phyloP scores from a whole-genome alignment of 305 asterid genomes.

The Stenogyne calaminthoides region DNA sequence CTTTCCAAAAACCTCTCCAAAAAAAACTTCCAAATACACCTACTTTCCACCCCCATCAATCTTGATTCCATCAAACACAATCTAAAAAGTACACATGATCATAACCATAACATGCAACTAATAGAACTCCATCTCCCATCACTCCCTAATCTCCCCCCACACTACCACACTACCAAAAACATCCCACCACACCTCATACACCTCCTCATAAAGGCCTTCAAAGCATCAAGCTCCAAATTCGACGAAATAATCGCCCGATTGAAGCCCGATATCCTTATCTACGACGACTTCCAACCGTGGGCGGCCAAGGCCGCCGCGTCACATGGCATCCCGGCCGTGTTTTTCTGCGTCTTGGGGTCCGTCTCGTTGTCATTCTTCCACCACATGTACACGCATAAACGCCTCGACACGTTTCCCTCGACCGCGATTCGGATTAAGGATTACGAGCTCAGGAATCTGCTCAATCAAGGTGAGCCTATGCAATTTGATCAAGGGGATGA shows the following conservation, averaged over 20 bases:
- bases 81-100: background rate
- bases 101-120: background rate
- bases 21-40: constrained; percentile 19
- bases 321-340: background rate
- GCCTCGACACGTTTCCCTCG: constrained; percentile 14
- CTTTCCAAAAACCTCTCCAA: background rate
- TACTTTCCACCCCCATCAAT: constrained; percentile 27
- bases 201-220: constrained; percentile 26
- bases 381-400: background rate
- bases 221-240: constrained; percentile 26
- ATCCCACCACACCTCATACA: constrained; percentile 21
- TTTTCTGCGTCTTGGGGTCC: background rate
- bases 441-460: background rate
- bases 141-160: constrained; percentile 1
- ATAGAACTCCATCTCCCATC: background rate
- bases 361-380: background rate
- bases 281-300: constrained; percentile 34
- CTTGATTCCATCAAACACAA: constrained; percentile 23
- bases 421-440: background rate
- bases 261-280: constrained; percentile 33
- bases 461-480: background rate
- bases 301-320: background rate
- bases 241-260: constrained; percentile 12
- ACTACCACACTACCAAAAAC: constrained; percentile 36
- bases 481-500: background rate